phyloP scores from a whole-genome alignment of 2,329 filamentous ascomycete species.

The Meredithiella fracta region DNA sequence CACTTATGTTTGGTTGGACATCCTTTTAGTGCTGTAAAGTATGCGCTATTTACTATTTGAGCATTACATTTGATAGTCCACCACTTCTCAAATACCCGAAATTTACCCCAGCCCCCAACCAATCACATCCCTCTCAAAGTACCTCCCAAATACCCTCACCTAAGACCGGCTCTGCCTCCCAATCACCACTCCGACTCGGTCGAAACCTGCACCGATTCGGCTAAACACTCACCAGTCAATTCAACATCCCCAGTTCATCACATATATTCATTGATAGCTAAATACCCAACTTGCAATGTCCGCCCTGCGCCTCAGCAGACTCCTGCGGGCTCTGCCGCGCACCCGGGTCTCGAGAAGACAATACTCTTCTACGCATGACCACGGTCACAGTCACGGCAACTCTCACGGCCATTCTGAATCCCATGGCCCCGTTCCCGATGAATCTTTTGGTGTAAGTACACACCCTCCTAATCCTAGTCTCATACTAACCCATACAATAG shows the following conservation, averaged over 20 bases:
- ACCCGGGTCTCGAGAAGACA: slow-evolving; percentile 23
- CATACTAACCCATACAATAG: slow-evolving; percentile 21
- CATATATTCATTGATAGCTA: not conserved
- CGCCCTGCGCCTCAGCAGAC: slow-evolving; percentile 29
- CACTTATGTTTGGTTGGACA: too few species aligned
- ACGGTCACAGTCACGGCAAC: slow-evolving; percentile 31
- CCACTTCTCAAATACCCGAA: not conserved
- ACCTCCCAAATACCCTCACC: not conserved
- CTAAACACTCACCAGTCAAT: not conserved
- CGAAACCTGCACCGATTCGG: not conserved
- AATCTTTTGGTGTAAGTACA: slow-evolving; percentile 38
- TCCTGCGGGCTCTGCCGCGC: slow-evolving; percentile 21
- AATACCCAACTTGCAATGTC: not conserved
- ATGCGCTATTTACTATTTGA: too few species aligned
- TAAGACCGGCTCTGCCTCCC: not conserved
- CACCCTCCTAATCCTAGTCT: not conserved
- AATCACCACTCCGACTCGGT: not conserved
- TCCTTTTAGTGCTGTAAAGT: too few species aligned
- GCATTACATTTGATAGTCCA: not conserved
- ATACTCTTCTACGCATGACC: slow-evolving; percentile 32
- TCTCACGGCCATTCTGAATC: slow-evolving; percentile 28
- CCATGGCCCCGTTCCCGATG: slow-evolving; percentile 28
- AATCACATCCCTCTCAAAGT: not conserved
- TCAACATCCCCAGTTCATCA: not conserved
- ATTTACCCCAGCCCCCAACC: not conserved